Evolutionary conservation across 805 yeast species (phyloP).

Genomic region (Sporopachydermia quercuum): DNA sequence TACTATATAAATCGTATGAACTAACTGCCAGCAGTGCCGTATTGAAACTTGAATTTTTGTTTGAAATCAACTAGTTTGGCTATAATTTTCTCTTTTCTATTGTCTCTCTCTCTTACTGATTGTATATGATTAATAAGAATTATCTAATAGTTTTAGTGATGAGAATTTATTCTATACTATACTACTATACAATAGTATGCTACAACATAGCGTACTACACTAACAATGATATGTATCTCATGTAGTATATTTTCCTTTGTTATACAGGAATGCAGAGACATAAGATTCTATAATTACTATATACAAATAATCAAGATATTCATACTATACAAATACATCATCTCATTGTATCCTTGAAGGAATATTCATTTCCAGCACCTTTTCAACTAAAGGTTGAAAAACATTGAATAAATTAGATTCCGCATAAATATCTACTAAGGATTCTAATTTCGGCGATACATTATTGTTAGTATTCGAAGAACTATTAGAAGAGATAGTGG

Average conservation of each 20-base stretch:
- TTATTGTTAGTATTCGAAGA: not conserved
- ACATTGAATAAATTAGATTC: slow-evolving; percentile 24
- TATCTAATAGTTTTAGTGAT: no score
- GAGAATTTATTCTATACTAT: not conserved
- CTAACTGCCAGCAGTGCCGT: no score
- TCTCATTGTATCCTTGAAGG: slow-evolving; percentile 12
- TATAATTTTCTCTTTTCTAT: not conserved
- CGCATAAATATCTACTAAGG: slow-evolving; percentile 12
- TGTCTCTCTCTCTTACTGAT: no score
- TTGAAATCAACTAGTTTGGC: no score
- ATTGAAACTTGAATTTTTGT: no score
- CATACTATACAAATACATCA: not conserved
- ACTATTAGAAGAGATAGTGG: not conserved
- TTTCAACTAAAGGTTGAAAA: slow-evolving; percentile 31
- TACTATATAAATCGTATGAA: no score
- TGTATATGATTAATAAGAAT: no score
- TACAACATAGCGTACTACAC: no score
- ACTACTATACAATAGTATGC: no score
- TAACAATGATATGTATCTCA: no score
- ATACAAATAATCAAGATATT: not conserved
- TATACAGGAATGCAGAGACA: no score
- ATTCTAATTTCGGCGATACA: slow-evolving; percentile 1
- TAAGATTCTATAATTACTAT: not conserved
- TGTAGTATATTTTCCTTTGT: no score
- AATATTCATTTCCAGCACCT: slow-evolving; percentile 18